These are phyloP conservation scores for Sechiopsis laciniata DNA, from an alignment of 306 rosid species.

Conservation along the genomic window DNA sequence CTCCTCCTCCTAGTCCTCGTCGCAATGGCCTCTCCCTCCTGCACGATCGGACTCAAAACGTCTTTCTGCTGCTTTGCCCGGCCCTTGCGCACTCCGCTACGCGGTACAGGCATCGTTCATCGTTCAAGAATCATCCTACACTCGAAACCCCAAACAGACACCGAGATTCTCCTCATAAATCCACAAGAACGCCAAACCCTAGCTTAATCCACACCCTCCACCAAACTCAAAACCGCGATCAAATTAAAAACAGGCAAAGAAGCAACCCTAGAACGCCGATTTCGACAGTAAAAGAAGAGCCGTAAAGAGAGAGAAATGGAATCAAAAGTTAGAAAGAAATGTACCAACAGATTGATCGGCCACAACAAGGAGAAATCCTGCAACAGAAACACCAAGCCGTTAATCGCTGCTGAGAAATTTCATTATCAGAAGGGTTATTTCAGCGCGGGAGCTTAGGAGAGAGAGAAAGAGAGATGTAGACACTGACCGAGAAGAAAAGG, in stretches of 20 bases:
- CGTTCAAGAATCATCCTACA: conserved; percentile 55
- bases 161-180: background rate
- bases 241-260: background rate
- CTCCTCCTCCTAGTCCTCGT: conserved; percentile 47
- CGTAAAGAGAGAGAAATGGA: background rate
- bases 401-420: conserved; percentile 21
- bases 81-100: conserved; percentile 85
- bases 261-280: conserved; percentile 12
- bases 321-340: conserved; percentile 16
- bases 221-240: conserved; percentile 2
- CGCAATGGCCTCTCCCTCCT: conserved; percentile 65
- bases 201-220: conserved; percentile 23
- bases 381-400: background rate
- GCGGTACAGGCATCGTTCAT: conserved; percentile 94
- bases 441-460: conserved; percentile 6
- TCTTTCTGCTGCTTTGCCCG: conserved; percentile 49
- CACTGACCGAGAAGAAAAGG: conserved; percentile 15
- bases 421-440: conserved; percentile 35
- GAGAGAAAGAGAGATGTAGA: background rate
- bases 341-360: conserved; percentile 10
- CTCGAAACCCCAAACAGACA: conserved; percentile 18
- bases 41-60: conserved; percentile 37
- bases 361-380: background rate
- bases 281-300: conserved; percentile 5
- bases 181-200: background rate